Conservation (phyloP, 306 rosid species). For the Cajanus cajan region DNA sequence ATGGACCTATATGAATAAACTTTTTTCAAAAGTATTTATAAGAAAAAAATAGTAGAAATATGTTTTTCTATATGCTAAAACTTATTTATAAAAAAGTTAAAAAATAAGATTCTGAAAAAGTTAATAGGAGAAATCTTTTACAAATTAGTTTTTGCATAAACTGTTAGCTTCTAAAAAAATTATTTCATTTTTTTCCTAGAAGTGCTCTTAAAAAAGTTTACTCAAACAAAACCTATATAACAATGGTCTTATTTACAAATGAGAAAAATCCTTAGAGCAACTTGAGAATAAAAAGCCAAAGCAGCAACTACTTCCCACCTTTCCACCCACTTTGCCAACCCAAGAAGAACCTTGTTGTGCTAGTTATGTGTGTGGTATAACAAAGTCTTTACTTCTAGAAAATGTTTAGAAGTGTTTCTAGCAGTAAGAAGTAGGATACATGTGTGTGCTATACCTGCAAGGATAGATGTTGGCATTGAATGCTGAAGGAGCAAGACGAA, state of each 20-base stretch:
- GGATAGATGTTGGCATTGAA: conserved; percentile 97
- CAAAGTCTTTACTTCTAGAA: background rate
- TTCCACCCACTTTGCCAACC: background rate
- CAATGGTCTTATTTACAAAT: background rate
- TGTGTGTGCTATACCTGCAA: conserved; percentile 55
- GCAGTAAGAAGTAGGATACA: background rate
- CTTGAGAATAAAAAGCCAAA: conserved; percentile 7
- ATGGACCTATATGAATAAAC: no score
- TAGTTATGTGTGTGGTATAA: background rate
- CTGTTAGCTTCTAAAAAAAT: no score
- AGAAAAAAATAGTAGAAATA: no score
- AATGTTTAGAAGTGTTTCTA: conserved; percentile 10
- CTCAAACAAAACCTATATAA: no score
- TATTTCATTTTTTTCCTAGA: no score
- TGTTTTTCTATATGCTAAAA: no score
- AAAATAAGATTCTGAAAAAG: no score
- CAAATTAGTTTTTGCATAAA: no score
- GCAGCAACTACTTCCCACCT: background rate
- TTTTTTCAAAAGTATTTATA: no score
- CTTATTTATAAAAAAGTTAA: no score
- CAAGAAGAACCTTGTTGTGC: conserved; percentile 12
- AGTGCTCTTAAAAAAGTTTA: no score
- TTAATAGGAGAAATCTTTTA: no score
- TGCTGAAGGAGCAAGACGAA: conserved; percentile 94
- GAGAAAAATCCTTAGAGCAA: background rate